Evolutionary conservation across 371 early-diverging fungal genomes (phyloP).

Genomic region (Sporodiniella umbellata): DNA sequence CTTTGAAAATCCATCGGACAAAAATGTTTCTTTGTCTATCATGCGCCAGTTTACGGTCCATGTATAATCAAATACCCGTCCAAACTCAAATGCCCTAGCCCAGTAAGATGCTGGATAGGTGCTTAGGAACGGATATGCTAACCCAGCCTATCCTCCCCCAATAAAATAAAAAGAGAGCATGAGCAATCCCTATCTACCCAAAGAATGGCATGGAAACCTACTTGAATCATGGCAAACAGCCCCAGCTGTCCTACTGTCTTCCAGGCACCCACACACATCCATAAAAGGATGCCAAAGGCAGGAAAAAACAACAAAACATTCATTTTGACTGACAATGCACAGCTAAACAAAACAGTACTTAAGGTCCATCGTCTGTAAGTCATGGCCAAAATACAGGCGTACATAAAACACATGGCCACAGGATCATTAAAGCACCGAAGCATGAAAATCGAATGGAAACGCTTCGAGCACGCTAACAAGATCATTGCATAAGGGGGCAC

Average conservation of each 20-base stretch:
- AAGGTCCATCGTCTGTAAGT: conserved; percentile 46
- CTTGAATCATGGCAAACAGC: conserved; percentile 56
- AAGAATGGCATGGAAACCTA: no score
- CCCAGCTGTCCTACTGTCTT: conserved; percentile 46
- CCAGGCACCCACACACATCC: conserved; percentile 54
- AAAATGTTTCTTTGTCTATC: conserved; percentile 65
- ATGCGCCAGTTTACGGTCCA: conserved; percentile 98
- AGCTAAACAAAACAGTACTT: conserved; percentile 65
- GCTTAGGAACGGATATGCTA: conserved; percentile 74
- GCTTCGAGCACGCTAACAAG: conserved; percentile 67
- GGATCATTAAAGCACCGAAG: conserved; percentile 92
- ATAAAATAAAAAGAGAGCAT: no score
- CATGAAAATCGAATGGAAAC: conserved; percentile 88
- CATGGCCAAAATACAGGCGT: conserved; percentile 60
- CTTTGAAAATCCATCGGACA: conserved; percentile 54
- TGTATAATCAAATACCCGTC: conserved; percentile 76
- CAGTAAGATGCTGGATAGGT: conserved; percentile 64
- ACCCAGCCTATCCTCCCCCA: no score
- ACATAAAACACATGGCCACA: conserved; percentile 80
- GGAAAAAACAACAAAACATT: conserved; percentile 89
- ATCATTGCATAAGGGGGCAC: conserved; percentile 61
- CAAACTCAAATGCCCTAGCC: conserved; percentile 80
- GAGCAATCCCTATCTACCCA: no score
- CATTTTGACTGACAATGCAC: conserved; percentile 91
- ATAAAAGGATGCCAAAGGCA: conserved; percentile 71